Percentiles rank a stretch among this genome's conserved stretches.
Conservation (phyloP, 768 basidiomycete species). For the Tylopilus felleus region DNA sequence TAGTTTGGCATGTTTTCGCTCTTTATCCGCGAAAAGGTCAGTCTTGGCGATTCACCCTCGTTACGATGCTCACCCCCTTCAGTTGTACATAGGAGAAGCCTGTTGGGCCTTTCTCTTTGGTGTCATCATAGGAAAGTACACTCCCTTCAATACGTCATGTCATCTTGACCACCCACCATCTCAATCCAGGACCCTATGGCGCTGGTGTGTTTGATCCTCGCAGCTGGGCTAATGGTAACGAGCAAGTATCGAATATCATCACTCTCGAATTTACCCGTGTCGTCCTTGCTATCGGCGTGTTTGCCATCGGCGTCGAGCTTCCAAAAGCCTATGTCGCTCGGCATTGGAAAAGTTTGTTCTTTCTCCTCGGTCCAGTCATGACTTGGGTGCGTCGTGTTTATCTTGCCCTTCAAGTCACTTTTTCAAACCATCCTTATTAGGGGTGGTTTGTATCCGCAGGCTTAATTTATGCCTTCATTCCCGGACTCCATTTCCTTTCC, state of each 20-base stretch:
- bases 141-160: not conserved
- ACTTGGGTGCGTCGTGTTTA: conserved; percentile 59
- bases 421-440: conserved; percentile 33
- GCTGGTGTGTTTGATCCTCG: conserved; percentile 82
- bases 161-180: conserved; percentile 1
- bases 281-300: conserved; percentile 62
- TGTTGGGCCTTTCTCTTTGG: conserved; percentile 94
- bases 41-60: conserved; percentile 8
- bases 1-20: conserved; percentile 96
- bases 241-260: conserved; percentile 47
- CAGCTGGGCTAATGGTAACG: conserved; percentile 57
- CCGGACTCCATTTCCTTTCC: conserved; percentile 84
- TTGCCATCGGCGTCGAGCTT: conserved; percentile 96
- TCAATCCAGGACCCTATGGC: conserved; percentile 68
- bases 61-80: conserved; percentile 6
- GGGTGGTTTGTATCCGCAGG: conserved; percentile 94
- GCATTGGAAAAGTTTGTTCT: conserved; percentile 90
- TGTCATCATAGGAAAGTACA: conserved; percentile 72
- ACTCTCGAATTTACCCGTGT: too few relatives aligned
- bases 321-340: conserved; percentile 91
- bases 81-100: conserved; percentile 95
- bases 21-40: conserved; percentile 80
- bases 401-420: conserved; percentile 1
- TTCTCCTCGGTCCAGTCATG: conserved; percentile 81
- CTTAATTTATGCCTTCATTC: conserved; percentile 89